Conservation (phyloP, 495 filamentous ascomycete species). For the Thozetella sp. region DNA sequence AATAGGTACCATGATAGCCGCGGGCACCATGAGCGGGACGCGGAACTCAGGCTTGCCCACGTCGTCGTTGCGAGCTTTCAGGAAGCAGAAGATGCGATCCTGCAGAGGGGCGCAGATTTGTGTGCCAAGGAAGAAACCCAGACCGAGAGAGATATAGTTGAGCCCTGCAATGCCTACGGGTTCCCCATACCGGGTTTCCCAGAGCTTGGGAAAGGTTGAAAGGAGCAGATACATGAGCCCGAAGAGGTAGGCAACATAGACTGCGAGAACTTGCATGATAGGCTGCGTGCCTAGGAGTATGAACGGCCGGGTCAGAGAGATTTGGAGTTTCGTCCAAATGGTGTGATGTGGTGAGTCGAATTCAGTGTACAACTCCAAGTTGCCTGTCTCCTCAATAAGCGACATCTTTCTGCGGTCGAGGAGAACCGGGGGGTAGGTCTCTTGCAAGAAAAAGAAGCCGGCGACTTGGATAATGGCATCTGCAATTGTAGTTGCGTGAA, state of each 20-base stretch:
- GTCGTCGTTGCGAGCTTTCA: conserved; percentile 4
- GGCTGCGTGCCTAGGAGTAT: conserved; percentile 55
- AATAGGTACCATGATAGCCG: conserved; percentile 12
- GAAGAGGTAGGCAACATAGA: conserved; percentile 41
- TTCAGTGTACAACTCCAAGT: conserved; percentile 34
- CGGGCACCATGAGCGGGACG: conserved; percentile 23
- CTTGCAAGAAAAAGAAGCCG: conserved; percentile 46
- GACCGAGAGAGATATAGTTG: conserved; percentile 52
- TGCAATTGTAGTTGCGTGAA: conserved; percentile 45
- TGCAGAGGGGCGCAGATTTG: conserved; percentile 30
- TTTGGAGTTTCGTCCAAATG: conserved; percentile 22
- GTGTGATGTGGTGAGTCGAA: conserved; percentile 9
- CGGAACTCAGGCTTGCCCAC: conserved; percentile 21
- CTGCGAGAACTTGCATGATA: conserved; percentile 42
- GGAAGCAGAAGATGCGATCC: conserved; percentile 28
- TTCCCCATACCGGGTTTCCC: conserved; percentile 33
- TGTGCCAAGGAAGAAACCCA: conserved; percentile 50
- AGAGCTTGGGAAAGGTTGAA: conserved; percentile 51
- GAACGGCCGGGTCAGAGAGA: conserved; percentile 44
- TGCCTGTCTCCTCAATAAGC: conserved; percentile 57
- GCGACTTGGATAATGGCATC: conserved; percentile 29
- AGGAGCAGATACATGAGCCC: conserved; percentile 51
- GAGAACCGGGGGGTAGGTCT: conserved; percentile 63
- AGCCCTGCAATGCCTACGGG: conserved; percentile 31
- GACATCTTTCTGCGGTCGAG: conserved; percentile 53